Conservation (phyloP, 1,284 basidiomycete species). For the Vanrija pseudolonga region DNA sequence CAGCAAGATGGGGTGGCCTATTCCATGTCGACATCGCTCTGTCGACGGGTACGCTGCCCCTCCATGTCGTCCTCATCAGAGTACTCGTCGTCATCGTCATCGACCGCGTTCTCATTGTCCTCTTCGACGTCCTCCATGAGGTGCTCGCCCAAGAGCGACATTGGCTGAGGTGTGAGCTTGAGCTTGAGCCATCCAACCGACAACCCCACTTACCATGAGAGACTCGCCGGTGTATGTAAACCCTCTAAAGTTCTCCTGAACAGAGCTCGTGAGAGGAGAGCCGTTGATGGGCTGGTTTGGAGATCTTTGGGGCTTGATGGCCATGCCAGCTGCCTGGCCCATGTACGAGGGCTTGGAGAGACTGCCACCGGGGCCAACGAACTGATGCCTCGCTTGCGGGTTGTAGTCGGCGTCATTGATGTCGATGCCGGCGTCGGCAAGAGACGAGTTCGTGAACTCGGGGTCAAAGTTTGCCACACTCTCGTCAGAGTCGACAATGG, state of each 20-base stretch:
- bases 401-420: constrained; percentile 54
- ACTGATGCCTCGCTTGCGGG: constrained; percentile 33
- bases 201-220: constrained; percentile 53
- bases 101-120: constrained; percentile 30
- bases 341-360: constrained; percentile 32
- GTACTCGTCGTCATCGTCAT: constrained; percentile 43
- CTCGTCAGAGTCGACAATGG: constrained; percentile 96
- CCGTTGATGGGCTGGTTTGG: constrained; percentile 40
- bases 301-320: constrained; percentile 44
- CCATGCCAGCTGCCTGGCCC: constrained; percentile 35
- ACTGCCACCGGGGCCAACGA: constrained; percentile 47
- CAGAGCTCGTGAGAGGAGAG: constrained; percentile 74
- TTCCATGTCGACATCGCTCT: constrained; percentile 49
- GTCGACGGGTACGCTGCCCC: constrained; percentile 41
- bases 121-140: constrained; percentile 47
- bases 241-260: constrained; percentile 90
- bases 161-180: constrained; percentile 21
- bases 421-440: constrained; percentile 54
- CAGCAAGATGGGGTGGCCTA: constrained; percentile 1
- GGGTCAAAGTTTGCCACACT: constrained; percentile 97
- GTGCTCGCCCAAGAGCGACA: constrained; percentile 50
- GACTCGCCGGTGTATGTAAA: constrained; percentile 87
- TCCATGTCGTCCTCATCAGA: constrained; percentile 46
- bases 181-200: not conserved
- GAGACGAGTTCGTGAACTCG: constrained; percentile 71